phyloP scores from a whole-genome alignment of 192 early-diverging fungal genomes.

The Phlyctochytrium arcticum region DNA sequence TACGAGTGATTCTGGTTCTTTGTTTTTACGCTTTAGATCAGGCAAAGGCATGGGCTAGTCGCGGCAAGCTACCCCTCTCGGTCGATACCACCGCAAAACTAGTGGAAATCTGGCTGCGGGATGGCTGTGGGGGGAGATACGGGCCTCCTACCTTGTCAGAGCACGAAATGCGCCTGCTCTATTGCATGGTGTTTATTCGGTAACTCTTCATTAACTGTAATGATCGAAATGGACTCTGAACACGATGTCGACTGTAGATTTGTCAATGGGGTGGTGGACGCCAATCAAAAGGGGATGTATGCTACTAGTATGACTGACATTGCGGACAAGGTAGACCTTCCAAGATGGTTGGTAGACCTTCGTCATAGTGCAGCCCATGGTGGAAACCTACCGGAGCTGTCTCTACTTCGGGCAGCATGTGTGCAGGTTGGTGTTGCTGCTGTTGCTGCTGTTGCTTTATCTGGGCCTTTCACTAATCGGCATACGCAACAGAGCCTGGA shows the following conservation, averaged over 20 bases:
- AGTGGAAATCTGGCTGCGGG: constrained; percentile 54
- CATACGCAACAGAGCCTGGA: constrained; percentile 32
- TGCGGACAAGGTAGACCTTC: constrained; percentile 50
- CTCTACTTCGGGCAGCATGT: constrained; percentile 38
- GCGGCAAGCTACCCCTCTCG: constrained; percentile 65
- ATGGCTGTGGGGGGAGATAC: constrained; percentile 29
- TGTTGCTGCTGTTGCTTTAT: not conserved
- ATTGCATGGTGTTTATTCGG: constrained; percentile 51
- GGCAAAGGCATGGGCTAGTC: constrained; percentile 65
- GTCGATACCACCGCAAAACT: constrained; percentile 63
- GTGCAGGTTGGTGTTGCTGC: constrained; percentile 21
- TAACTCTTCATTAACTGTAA: not conserved
- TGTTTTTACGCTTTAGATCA: constrained; percentile 40
- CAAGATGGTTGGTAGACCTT: constrained; percentile 57
- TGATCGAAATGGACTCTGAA: not conserved
- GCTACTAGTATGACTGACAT: constrained; percentile 40
- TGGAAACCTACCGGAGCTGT: constrained; percentile 42
- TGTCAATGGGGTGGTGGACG: constrained; percentile 55
- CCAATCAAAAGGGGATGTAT: constrained; percentile 43
- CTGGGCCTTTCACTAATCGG: not conserved
- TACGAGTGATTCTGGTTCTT: not conserved
- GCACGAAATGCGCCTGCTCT: constrained; percentile 46
- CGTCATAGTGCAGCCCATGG: constrained; percentile 51
- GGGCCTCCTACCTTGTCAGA: constrained; percentile 26
- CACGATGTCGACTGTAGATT: constrained; percentile 33